Evolutionary conservation across 805 yeast species (phyloP).

Genomic region (Jamesozyma jinghongensis): DNA sequence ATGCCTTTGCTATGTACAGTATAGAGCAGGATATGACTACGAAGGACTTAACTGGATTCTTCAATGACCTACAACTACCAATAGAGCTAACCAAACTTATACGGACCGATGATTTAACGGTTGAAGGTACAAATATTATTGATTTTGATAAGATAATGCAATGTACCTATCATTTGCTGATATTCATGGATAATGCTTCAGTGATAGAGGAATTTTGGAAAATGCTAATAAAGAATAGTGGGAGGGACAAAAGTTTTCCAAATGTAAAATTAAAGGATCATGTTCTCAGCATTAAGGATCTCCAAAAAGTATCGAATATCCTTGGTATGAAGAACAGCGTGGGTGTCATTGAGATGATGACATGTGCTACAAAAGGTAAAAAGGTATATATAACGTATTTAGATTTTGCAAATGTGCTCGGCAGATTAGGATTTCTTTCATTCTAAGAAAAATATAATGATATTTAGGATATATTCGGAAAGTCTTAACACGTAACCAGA

Average conservation of each 20-base stretch:
- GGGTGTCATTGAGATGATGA: conserved; percentile 39
- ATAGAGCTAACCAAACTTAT: conserved; percentile 24
- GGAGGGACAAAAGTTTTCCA: conserved; percentile 18
- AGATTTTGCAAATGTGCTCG: conserved; percentile 42
- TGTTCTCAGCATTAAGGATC: conserved; percentile 32
- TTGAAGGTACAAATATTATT: conserved; percentile 37
- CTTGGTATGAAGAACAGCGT: conserved; percentile 26
- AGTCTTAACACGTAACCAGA: no score
- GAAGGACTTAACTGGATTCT: conserved; percentile 24
- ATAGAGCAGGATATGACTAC: conserved; percentile 35
- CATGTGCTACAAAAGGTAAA: conserved; percentile 34
- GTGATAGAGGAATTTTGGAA: conserved; percentile 36
- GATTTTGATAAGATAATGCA: conserved; percentile 40
- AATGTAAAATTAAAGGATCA: conserved; percentile 14
- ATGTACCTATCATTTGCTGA: conserved; percentile 34
- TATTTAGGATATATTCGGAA: not conserved
- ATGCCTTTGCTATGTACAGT: conserved; percentile 34
- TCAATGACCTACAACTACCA: conserved; percentile 28
- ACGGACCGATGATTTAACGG: conserved; percentile 22
- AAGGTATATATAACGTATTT: conserved; percentile 32
- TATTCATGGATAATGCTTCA: conserved; percentile 32
- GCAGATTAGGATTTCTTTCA: conserved; percentile 37
- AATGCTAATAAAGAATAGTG: conserved; percentile 25
- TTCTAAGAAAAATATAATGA: conserved; percentile 8
- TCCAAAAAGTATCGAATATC: conserved; percentile 28